Evolutionary conservation across 257 asterid genomes (phyloP).

Genomic region (Orobanche coerulescens): DNA sequence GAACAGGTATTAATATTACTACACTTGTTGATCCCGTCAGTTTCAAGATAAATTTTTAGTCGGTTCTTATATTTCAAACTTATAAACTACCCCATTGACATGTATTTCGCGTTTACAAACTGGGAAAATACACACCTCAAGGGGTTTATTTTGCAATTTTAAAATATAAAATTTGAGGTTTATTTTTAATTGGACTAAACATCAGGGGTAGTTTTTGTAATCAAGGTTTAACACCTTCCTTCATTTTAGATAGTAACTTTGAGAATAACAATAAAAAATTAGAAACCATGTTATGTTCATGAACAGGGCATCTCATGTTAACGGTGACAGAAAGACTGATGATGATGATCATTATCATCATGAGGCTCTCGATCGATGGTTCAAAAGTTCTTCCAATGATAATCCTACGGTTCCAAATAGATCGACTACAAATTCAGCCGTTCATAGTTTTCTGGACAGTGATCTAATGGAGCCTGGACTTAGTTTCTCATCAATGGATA

Average conservation of each 20-base stretch:
- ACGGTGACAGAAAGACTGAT: constrained; percentile 25
- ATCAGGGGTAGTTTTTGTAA: background rate
- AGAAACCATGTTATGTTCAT: background rate
- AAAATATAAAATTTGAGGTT: too few species aligned
- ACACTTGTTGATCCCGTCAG: background rate
- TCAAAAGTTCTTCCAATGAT: background rate
- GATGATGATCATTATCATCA: constrained; percentile 21
- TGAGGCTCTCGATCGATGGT: constrained; percentile 1
- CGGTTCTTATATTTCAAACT: too few species aligned
- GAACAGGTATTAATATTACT: too few species aligned
- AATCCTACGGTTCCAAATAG: constrained; percentile 15
- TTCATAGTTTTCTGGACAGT: constrained; percentile 15
- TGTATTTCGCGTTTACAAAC: too few species aligned
- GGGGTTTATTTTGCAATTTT: too few species aligned
- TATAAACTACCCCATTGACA: too few species aligned
- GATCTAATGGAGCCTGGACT: constrained; percentile 13
- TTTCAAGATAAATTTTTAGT: background rate
- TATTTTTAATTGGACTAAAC: background rate
- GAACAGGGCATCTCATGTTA: constrained; percentile 29
- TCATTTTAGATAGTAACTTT: too few species aligned
- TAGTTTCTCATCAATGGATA: constrained; percentile 26
- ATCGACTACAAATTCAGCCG: constrained; percentile 19
- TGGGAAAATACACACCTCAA: too few species aligned
- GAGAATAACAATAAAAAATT: too few species aligned
- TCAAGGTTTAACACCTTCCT: too few species aligned